Percentiles rank a stretch among this genome's conserved stretches.
phyloP scores from a whole-genome alignment of 2,329 filamentous ascomycete genomes.

The Chaetomium sp. region DNA sequence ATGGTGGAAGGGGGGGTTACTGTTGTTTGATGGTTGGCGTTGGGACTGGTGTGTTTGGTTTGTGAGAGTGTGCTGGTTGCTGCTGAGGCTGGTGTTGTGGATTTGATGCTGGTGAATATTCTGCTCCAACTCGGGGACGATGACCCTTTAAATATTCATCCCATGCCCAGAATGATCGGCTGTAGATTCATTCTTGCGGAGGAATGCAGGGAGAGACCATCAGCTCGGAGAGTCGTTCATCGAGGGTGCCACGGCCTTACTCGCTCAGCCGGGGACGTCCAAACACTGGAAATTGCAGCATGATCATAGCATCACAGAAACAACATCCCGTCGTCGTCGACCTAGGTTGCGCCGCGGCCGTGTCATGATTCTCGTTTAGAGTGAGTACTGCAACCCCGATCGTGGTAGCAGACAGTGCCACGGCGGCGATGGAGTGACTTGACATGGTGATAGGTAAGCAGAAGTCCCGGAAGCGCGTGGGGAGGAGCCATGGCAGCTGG shows the following conservation, averaged over 20 bases:
- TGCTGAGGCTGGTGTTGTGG: not conserved
- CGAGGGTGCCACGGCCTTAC: not conserved
- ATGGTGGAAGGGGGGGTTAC: not conserved
- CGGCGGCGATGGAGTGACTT: not conserved
- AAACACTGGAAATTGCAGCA: not conserved
- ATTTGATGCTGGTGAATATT: conserved; percentile 7
- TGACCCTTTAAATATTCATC: conserved; percentile 8
- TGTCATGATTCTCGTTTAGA: not conserved
- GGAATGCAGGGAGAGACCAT: conserved; percentile 3
- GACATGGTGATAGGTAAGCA: not conserved
- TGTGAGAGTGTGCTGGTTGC: not conserved
- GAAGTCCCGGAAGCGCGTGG: not conserved
- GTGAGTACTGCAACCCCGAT: not conserved
- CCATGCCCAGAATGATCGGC: not conserved
- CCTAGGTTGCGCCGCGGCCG: not conserved
- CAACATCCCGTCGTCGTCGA: not conserved
- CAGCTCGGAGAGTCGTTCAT: not conserved
- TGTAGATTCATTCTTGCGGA: not conserved
- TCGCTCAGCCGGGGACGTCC: not conserved
- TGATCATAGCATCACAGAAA: not conserved
- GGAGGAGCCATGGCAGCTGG: not conserved
- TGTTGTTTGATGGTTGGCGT: not conserved
- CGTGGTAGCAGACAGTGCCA: not conserved
- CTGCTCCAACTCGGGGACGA: not conserved
- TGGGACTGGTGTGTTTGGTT: not conserved